Evolutionary conservation across 176 grass and related monocot genomes (phyloP).

Genomic region (Carex littledalei): DNA sequence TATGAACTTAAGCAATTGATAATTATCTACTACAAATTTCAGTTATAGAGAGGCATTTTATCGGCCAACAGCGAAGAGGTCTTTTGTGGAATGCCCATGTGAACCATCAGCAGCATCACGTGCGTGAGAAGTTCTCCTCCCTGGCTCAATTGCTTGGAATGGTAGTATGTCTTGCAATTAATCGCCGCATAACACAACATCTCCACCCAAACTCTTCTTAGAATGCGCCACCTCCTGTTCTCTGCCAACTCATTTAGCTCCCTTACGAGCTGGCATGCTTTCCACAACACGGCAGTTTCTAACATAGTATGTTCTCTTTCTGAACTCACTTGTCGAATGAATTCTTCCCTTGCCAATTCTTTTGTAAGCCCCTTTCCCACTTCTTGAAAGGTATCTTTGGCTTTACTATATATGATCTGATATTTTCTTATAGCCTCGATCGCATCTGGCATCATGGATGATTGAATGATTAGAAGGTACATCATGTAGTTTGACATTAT

Average conservation of each 20-base stretch:
- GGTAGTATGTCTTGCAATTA: constrained; percentile 55
- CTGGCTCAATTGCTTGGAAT: constrained; percentile 51
- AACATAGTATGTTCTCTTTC: too few relatives aligned
- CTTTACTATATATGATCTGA: constrained; percentile 1
- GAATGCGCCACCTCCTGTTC: constrained; percentile 30
- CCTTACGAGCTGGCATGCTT: constrained; percentile 14
- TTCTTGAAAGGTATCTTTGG: constrained; percentile 5
- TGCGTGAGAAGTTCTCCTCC: constrained; percentile 53
- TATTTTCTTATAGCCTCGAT: constrained; percentile 8
- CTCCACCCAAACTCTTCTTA: constrained; percentile 56
- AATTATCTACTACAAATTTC: not conserved
- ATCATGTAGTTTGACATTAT: constrained; percentile 18
- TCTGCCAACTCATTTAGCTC: not conserved
- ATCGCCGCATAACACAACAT: constrained; percentile 49
- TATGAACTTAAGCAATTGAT: not conserved
- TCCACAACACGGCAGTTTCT: not conserved
- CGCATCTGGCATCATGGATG: constrained; percentile 14
- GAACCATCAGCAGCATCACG: constrained; percentile 40
- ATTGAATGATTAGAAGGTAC: constrained; percentile 13
- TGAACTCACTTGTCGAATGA: not conserved
- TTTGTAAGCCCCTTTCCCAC: not conserved
- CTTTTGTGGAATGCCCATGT: constrained; percentile 30
- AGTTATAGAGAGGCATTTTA: not conserved
- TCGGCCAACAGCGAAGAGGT: not conserved
- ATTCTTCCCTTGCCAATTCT: not conserved